Conservation (phyloP, 148 eudicot species). For the Chenopodium quinoa region DNA sequence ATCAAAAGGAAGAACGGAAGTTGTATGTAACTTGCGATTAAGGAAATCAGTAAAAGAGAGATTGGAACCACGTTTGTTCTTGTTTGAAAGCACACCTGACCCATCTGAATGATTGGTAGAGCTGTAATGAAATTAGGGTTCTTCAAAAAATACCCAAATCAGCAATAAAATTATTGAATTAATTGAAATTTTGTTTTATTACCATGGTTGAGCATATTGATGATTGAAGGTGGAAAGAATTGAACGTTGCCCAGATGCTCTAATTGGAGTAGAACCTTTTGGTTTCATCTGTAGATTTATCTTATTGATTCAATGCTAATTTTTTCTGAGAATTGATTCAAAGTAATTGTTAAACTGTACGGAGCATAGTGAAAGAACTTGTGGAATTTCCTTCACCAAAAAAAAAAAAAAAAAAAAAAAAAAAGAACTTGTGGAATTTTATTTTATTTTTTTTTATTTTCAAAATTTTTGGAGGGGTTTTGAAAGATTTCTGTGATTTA, state of each 20-base stretch:
- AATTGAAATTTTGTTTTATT: neutral
- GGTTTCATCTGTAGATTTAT: slow-evolving; percentile 25
- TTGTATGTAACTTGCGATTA: slow-evolving; percentile 47
- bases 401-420: too few relatives aligned
- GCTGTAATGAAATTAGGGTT: slow-evolving; percentile 23
- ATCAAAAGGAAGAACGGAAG: slow-evolving; percentile 47
- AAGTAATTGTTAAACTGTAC: neutral
- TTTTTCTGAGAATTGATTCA: neutral
- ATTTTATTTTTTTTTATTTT: too few relatives aligned
- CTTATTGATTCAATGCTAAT: neutral
- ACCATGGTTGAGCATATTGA: slow-evolving; percentile 27
- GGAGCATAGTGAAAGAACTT: too few relatives aligned
- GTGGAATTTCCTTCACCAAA: too few relatives aligned
- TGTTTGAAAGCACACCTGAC: slow-evolving; percentile 6
- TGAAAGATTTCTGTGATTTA: neutral
- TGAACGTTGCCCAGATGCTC: slow-evolving; percentile 41
- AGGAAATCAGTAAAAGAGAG: slow-evolving; percentile 62
- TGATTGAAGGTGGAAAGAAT: slow-evolving; percentile 32
- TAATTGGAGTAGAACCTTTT: slow-evolving; percentile 23
- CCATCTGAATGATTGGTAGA: slow-evolving; percentile 19
- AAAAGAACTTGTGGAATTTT: too few relatives aligned
- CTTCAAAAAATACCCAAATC: neutral
- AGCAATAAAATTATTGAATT: neutral
- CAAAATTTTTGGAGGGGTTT: too few relatives aligned
- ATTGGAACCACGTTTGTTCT: neutral